Evolutionary conservation across 2,329 filamentous ascomycete species (phyloP).

Genomic region (Penicillium expansum): DNA sequence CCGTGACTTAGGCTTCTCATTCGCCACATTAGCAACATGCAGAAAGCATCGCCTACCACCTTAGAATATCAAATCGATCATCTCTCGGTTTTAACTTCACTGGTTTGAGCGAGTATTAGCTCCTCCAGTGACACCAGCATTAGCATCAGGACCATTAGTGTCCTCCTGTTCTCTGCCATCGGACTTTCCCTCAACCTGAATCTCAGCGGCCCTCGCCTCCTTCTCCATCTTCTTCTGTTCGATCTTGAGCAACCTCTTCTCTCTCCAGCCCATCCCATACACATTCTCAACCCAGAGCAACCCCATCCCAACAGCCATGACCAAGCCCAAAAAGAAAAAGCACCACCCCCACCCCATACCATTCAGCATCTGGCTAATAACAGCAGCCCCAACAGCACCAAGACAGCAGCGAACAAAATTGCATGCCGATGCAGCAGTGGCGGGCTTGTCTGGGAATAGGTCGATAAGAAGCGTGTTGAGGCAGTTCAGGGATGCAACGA

Average conservation of each 20-base stretch:
- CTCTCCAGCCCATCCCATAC: conserved; percentile 23
- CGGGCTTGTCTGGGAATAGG: conserved; percentile 23
- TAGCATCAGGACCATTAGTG: background rate
- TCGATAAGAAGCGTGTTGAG: conserved; percentile 34
- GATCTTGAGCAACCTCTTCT: conserved; percentile 11
- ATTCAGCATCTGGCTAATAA: conserved; percentile 27
- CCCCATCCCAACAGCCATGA: conserved; percentile 15
- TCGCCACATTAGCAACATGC: too few relatives aligned
- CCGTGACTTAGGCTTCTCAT: too few relatives aligned
- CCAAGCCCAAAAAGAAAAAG: conserved; percentile 26
- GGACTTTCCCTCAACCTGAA: background rate
- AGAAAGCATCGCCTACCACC: too few relatives aligned
- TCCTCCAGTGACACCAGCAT: background rate
- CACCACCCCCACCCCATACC: conserved; percentile 29
- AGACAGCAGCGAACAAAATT: conserved; percentile 33
- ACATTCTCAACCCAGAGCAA: conserved; percentile 18
- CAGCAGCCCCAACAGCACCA: conserved; percentile 28
- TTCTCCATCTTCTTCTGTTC: conserved; percentile 12
- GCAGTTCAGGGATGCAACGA: conserved; percentile 22
- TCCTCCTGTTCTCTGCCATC: background rate
- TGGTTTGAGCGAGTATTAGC: background rate
- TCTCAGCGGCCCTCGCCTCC: background rate
- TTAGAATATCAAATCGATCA: background rate
- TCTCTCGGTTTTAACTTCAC: background rate
- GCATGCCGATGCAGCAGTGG: conserved; percentile 30